phyloP scores from a whole-genome alignment of 2,329 filamentous ascomycete genomes.

The Arachnomyces sp. region DNA sequence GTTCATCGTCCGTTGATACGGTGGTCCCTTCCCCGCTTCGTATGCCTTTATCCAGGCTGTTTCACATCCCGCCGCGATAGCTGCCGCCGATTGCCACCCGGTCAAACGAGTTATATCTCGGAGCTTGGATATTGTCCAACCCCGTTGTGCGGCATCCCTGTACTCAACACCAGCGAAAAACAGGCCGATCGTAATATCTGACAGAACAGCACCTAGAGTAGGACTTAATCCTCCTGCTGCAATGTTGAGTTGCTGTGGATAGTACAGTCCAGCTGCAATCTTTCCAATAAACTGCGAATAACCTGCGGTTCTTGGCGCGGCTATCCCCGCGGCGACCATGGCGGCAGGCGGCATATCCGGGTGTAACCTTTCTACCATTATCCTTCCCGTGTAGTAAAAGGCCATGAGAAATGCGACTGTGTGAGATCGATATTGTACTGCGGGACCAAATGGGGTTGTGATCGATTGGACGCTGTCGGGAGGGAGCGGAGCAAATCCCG shows the following conservation, averaged over 20 bases:
- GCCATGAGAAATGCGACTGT: slow-evolving; percentile 84
- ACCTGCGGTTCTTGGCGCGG: slow-evolving; percentile 61
- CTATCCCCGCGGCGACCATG: slow-evolving; percentile 75
- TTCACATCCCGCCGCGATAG: slow-evolving; percentile 80
- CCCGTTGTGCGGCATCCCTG: slow-evolving; percentile 61
- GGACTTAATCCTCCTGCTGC: slow-evolving; percentile 58
- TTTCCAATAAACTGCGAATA: slow-evolving; percentile 71
- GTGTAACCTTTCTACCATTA: slow-evolving; percentile 73
- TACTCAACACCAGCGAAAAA: slow-evolving; percentile 85
- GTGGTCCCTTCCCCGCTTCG: slow-evolving; percentile 65
- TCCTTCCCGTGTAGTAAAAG: slow-evolving; percentile 76
- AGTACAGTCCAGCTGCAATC: slow-evolving; percentile 64
- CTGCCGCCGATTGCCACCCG: slow-evolving; percentile 76
- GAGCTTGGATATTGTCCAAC: slow-evolving; percentile 68
- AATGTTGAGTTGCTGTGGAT: slow-evolving; percentile 30
- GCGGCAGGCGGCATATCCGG: slow-evolving; percentile 86
- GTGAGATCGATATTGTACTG: slow-evolving; percentile 74
- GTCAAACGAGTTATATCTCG: slow-evolving; percentile 70
- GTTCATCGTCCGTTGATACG: slow-evolving; percentile 50
- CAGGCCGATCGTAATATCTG: slow-evolving; percentile 71
- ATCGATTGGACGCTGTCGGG: slow-evolving; percentile 57
- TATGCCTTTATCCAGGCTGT: slow-evolving; percentile 72
- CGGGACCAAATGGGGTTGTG: slow-evolving; percentile 70
- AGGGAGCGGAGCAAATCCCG: slow-evolving; percentile 68
- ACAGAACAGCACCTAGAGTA: slow-evolving; percentile 69